Base-by-base conservation (phyloP, 2,329 filamentous ascomycete genomes). In the Beauveria bassiana region DNA sequence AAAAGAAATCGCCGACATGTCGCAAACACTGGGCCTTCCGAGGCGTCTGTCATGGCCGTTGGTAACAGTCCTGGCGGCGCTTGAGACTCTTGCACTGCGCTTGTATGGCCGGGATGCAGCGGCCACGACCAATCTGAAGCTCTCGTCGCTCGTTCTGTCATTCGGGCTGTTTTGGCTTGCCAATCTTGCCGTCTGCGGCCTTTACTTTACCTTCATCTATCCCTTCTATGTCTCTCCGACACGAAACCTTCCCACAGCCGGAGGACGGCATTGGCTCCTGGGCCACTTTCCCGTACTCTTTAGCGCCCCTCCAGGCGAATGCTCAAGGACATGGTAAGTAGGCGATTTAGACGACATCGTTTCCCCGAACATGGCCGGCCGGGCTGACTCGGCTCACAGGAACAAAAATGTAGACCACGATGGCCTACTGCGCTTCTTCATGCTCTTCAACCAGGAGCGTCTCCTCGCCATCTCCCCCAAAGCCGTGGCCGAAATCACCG, bases 401-500 rank as follows among this genome's bases (percentile, higher is more conserved):
- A 72, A 82, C 24, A 77, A 82, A 55, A 78, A 77, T 2, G 75
- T 90, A 45, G 85, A 86, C 7, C 86, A 92, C 67, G 75, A 89
- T 8, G 89, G 88, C 3, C 68, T 92, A 20, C 84, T 93, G 61
- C 82, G 86, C 12, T 91, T 89, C 69, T 79, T 83, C 16, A 78
- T 81, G 31, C 68, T 86, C 14, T 79, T 86, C 63, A 89, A 90
- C 68, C 69, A 76, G 22, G 87, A 89, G 69, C 80, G 86, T 40
- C 66, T 90, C n/a, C 65, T 89, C 10, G 69, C 87, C 54, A 83
- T 81, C 3, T 83, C 77, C 2, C 79, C 87, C 22, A 87, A 87
- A 71, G 86, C 82, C 0, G 75, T 91, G n/a, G 80, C 82, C 5
- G 89, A 93, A 71, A 81, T 91, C 9, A 78, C 92, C 4, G 84